Percentiles rank a stretch among this genome's conserved stretches.
Conservation (phyloP, 2,329 filamentous ascomycete species). For the Blastomyces emzantsi region DNA sequence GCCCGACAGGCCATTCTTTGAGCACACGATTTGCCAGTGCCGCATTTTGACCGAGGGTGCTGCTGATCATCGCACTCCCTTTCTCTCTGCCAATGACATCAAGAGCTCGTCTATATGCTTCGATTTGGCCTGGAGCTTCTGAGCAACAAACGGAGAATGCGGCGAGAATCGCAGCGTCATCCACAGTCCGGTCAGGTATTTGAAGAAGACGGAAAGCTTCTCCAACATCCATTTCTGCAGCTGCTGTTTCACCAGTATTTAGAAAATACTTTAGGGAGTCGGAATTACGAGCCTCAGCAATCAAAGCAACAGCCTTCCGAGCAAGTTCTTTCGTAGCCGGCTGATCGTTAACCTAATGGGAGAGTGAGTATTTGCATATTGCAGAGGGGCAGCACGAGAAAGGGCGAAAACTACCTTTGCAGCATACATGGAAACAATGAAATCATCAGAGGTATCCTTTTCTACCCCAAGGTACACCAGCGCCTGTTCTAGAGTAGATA, state of each 20-base stretch:
- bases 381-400: neutral
- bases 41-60: conserved; percentile 26
- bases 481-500: conserved; percentile 56
- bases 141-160: conserved; percentile 40
- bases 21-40: conserved; percentile 26
- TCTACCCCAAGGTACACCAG: conserved; percentile 51
- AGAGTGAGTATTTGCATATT: conserved; percentile 5
- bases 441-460: conserved; percentile 45
- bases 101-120: conserved; percentile 40
- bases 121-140: conserved; percentile 39
- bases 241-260: conserved; percentile 42
- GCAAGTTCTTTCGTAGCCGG: conserved; percentile 43
- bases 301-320: conserved; percentile 48
- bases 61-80: conserved; percentile 31
- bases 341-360: conserved; percentile 42
- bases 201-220: conserved; percentile 46
- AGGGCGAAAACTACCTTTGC: conserved; percentile 40
- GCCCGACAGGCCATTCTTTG: conserved; percentile 64
- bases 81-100: conserved; percentile 39
- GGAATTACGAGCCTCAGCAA: conserved; percentile 52
- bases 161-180: conserved; percentile 43
- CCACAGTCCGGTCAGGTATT: conserved; percentile 44
- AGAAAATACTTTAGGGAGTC: conserved; percentile 45
- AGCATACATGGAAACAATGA: conserved; percentile 48
- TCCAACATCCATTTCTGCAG: conserved; percentile 47